Base-by-base conservation (phyloP, 768 basidiomycete species). In the Leccinum rimulosum region DNA sequence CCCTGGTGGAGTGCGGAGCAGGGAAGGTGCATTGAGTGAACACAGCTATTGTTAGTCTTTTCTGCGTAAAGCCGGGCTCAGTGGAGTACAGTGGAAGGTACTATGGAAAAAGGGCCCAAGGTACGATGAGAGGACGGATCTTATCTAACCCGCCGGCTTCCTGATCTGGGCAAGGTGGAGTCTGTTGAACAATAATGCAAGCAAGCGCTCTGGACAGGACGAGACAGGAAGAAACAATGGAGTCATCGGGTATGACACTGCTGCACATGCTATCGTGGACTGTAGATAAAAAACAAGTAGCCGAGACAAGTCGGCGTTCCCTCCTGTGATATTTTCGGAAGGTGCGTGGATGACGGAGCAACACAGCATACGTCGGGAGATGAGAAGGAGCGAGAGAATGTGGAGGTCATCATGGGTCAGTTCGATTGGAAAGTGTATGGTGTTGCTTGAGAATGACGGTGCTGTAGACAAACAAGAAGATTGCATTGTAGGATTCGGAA, bases 331-430 rank as follows among this genome's bases (percentile, higher is more conserved):
- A 31, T 25, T 31, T 8, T 7, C 6, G 54, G 19, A 52, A 30
- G 4, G 4, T 4, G 52, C 63, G 63, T 17, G 30, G 9, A 47
- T 28, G 14, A 53, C 63, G 63, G 63, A 64, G 31, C 48, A 30
- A 36, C 59, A 65, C 64, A 65, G 64, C 49, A 56, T 40, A 9
- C 22, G 56, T 63, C 66, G 66, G 66, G 9, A 35, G 22, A 61
- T 59, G 58, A 56, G n/a, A n/a, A 25, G 55, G 1, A 33, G 67
- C 67, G 66, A 60, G 40, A 25, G 15, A 17, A 36, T 15, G 15
- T 6, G 54, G 22, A 27, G 49, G 45, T 30, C 25, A 35, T 54
- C 33, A 12, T 35, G 33, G 2, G 11, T n/a, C 50, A 31, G 56
- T 12, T 33, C 36, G 28, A 49, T 15, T 35, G 30, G 5, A 31